Evolutionary conservation across 768 basidiomycete genomes (phyloP), one percentile per base, ranked within the genome.

Genomic region (Tricholomella constricta): DNA sequence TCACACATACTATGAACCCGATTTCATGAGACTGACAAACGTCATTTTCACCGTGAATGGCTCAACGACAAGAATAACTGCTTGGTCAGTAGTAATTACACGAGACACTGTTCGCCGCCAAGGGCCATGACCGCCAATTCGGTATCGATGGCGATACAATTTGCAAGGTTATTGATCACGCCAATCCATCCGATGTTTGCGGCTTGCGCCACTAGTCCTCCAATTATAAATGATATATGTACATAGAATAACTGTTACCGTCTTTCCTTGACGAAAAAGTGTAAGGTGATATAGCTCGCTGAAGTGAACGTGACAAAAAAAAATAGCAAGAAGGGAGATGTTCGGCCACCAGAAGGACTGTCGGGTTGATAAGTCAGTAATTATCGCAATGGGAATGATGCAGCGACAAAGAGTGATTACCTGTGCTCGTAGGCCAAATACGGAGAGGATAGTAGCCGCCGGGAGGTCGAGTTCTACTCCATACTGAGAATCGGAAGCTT

Each of bases 321-420:
- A 94, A 43, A 94, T 91, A 6, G 78, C 88, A 5, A 98, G 78
- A 0, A 94, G 72, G 0, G 86, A 79, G 29, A 94, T 90, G 66
- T 99, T 95, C 0, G 97, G 97, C 91, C 91, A 98, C 97, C 97
- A 99, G 78, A 95, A 98, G 0, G 96, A 94, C 80, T 82, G 50
- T 5, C 54, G 14, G 45, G 49, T 6, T 11, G 36, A 4, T 19
- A 22, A 36, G 36, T 64, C 31, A 63, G 31, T 12, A 23, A 34
- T 15, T 37, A 22, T 11, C 12, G 14, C 11, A 22, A 15, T 25
- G 42, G 20, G 47, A 4, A 15, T 2, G 19, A 35, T 10, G 26
- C 4, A 48, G 7, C n/a, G 67, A 70, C 72, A 14, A 42, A 20
- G 25, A 23, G 35, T 17, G 59, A 69, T 15, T 61, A 79, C 90